Evolutionary conservation across 768 basidiomycete species (phyloP).

Genomic region (Amylocystis lapponica): DNA sequence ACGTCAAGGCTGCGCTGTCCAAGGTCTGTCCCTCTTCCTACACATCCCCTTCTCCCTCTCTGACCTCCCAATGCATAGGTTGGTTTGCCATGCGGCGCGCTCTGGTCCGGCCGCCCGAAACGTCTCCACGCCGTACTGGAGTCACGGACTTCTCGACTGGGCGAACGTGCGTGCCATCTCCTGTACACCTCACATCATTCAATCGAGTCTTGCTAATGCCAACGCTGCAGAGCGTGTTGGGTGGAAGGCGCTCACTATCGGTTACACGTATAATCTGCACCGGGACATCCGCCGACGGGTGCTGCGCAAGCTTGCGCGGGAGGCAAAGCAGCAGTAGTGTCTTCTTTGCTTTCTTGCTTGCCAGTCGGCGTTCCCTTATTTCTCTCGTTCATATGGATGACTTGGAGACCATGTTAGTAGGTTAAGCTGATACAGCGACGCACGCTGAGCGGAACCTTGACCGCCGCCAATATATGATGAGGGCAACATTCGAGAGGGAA

Average conservation of each 20-base stretch:
- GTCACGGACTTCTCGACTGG: conserved; percentile 77
- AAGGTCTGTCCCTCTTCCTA: conserved; percentile 71
- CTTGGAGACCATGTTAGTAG: neutral
- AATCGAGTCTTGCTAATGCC: neutral
- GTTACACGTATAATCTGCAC: conserved; percentile 64
- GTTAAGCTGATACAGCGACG: neutral
- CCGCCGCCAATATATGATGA: neutral
- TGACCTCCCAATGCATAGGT: conserved; percentile 27
- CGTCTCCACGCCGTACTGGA: conserved; percentile 85
- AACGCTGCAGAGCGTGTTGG: conserved; percentile 39
- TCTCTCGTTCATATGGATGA: too few species aligned
- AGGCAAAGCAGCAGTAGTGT: conserved; percentile 16
- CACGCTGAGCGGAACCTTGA: neutral
- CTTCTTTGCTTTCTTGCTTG: too few species aligned
- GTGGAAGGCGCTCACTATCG: conserved; percentile 47
- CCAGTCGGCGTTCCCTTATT: too few species aligned
- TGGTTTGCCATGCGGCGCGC: conserved; percentile 73
- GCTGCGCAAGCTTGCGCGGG: conserved; percentile 40
- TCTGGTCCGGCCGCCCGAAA: conserved; percentile 62
- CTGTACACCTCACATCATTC: neutral
- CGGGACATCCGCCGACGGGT: conserved; percentile 67
- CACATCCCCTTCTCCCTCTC: conserved; percentile 29
- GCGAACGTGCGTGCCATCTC: conserved; percentile 29
- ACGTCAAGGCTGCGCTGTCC: conserved; percentile 70
- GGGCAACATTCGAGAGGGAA: neutral